Conservation (phyloP, 2,329 filamentous ascomycete genomes). For the Microcera coccophila region DNA sequence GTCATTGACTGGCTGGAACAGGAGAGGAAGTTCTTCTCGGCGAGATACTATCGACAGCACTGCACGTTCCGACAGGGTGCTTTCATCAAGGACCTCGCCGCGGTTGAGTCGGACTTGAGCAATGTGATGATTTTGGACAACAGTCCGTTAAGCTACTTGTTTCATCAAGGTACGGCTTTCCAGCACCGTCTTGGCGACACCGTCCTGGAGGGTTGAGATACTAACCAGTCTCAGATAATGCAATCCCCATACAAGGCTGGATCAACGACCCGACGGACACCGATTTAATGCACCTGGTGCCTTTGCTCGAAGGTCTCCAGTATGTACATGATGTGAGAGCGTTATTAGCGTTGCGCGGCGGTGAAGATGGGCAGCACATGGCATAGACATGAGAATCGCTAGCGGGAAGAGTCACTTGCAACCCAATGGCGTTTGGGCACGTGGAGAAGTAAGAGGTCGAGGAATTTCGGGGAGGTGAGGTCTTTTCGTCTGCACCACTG, state of each 20-base stretch:
- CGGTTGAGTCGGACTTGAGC: slow-evolving; percentile 93
- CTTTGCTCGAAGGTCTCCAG: slow-evolving; percentile 87
- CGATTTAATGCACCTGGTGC: slow-evolving; percentile 87
- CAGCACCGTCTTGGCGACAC: background rate
- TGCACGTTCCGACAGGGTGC: slow-evolving; percentile 93
- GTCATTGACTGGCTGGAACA: slow-evolving; percentile 98
- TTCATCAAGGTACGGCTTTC: slow-evolving; percentile 76
- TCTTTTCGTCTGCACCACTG: slow-evolving; percentile 8
- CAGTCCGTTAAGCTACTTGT: slow-evolving; percentile 95
- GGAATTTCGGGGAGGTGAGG: slow-evolving; percentile 1
- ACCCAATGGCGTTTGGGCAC: slow-evolving; percentile 7
- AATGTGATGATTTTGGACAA: slow-evolving; percentile 99
- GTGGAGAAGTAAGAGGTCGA: slow-evolving; percentile 14
- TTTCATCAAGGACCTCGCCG: slow-evolving; percentile 96
- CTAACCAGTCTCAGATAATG: slow-evolving; percentile 67
- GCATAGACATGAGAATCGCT: slow-evolving; percentile 28
- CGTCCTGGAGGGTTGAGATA: slow-evolving; percentile 3
- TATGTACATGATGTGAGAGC: slow-evolving; percentile 95
- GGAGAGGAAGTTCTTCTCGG: slow-evolving; percentile 93
- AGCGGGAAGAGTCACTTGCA: slow-evolving; percentile 11
- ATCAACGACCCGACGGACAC: slow-evolving; percentile 98
- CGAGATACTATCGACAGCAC: slow-evolving; percentile 91
- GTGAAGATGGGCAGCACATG: slow-evolving; percentile 68
- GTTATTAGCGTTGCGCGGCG: slow-evolving; percentile 80
- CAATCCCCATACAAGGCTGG: slow-evolving; percentile 98